Conservation (phyloP, 148 eudicot genomes). For the Vaccinium corymbosum region DNA sequence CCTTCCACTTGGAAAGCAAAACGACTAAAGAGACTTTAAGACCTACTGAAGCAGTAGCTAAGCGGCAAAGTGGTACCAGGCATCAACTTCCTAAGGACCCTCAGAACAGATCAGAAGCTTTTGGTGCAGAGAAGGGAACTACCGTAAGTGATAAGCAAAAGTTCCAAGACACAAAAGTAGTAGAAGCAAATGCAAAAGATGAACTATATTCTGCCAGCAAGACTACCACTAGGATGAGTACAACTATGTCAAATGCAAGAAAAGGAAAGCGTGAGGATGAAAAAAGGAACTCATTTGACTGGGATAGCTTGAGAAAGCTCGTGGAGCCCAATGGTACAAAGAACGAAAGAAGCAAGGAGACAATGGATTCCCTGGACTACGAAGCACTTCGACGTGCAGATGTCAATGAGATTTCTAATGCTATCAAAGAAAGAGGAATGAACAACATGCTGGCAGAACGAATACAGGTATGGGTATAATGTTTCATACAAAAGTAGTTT, state of each 20-base stretch:
- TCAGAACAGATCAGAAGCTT: conserved; percentile 7
- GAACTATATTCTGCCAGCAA: conserved; percentile 17
- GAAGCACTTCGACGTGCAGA: conserved; percentile 47
- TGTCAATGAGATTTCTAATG: conserved; percentile 41
- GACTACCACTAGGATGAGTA: conserved; percentile 20
- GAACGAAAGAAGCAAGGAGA: conserved; percentile 34
- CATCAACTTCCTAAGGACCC: conserved; percentile 19
- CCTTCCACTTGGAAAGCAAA: conserved; percentile 21
- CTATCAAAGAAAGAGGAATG: conserved; percentile 59
- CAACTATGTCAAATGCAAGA: conserved; percentile 27
- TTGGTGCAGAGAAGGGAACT: conserved; percentile 12
- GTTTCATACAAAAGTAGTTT: neutral
- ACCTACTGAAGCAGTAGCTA: conserved; percentile 15
- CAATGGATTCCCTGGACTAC: conserved; percentile 48
- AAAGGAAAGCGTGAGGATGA: conserved; percentile 36
- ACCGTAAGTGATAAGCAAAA: conserved; percentile 15
- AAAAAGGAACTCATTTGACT: conserved; percentile 36
- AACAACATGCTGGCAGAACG: conserved; percentile 57
- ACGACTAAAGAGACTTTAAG: conserved; percentile 11
- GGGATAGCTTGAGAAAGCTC: conserved; percentile 64
- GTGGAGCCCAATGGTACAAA: conserved; percentile 27
- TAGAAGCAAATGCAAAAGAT: conserved; percentile 25
- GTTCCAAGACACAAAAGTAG: conserved; percentile 5
- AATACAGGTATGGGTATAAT: conserved; percentile 37
- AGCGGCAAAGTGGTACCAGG: conserved; percentile 8